Evolutionary conservation across 2,329 filamentous ascomycete species (phyloP).

Genomic region (Cercospora zeae-maydis): DNA sequence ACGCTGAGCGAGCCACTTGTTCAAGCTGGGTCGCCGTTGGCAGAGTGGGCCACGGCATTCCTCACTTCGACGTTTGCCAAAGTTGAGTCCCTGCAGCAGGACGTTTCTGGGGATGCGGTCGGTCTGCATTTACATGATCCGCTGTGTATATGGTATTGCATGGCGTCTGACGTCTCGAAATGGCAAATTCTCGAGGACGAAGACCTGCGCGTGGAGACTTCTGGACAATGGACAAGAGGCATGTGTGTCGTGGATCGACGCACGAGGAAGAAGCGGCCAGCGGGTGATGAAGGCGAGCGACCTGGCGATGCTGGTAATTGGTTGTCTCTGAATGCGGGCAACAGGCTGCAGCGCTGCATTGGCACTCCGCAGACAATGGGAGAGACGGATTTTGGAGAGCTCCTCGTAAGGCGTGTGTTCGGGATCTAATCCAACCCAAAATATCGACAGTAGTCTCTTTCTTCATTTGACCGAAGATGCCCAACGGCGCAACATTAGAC

Average conservation of each 20-base stretch:
- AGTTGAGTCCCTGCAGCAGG: slow-evolving; percentile 41
- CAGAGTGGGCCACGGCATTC: slow-evolving; percentile 47
- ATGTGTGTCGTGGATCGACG: slow-evolving; percentile 84
- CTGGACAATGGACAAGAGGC: slow-evolving; percentile 86
- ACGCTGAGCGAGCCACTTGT: slow-evolving; percentile 31
- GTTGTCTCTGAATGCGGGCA: slow-evolving; percentile 70
- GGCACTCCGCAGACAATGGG: slow-evolving; percentile 65
- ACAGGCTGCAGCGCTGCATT: slow-evolving; percentile 73
- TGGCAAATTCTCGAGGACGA: slow-evolving; percentile 51
- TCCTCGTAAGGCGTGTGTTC: slow-evolving; percentile 26
- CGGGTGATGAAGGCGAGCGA: slow-evolving; percentile 51
- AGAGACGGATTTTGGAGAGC: slow-evolving; percentile 45
- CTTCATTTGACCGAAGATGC: not conserved
- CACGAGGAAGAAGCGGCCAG: slow-evolving; percentile 51
- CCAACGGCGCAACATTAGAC: not conserved
- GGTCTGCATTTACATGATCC: slow-evolving; percentile 49
- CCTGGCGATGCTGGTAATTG: slow-evolving; percentile 72
- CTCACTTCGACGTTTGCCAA: slow-evolving; percentile 46
- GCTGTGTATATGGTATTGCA: slow-evolving; percentile 39
- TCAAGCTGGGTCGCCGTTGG: slow-evolving; percentile 41
- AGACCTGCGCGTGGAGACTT: slow-evolving; percentile 85
- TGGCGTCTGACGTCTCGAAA: slow-evolving; percentile 21
- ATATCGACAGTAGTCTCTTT: not conserved
- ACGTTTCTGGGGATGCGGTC: slow-evolving; percentile 37
- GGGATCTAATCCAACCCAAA: not conserved